A percentile compares a stretch with the other conserved stretches of the same genome.
Conservation (phyloP, 2,329 filamentous ascomycete genomes). For the Juglanconis juglandina region DNA sequence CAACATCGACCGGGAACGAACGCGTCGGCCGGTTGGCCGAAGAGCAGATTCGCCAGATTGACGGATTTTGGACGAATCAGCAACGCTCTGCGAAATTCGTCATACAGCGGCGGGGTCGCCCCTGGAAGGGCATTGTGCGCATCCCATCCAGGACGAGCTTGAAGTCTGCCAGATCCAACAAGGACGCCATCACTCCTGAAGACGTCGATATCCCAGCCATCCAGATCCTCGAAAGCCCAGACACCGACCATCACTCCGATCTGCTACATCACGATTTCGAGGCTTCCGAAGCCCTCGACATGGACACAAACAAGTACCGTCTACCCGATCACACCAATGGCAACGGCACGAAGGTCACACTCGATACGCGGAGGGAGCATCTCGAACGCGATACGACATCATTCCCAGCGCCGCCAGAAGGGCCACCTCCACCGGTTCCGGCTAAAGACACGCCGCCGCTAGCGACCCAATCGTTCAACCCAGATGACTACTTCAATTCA, state of each 20-base stretch:
- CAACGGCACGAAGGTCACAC: slow-evolving; percentile 63
- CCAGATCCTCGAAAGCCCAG: slow-evolving; percentile 28
- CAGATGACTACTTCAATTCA: slow-evolving; percentile 64
- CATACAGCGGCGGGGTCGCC: slow-evolving; percentile 64
- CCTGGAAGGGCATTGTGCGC: slow-evolving; percentile 66
- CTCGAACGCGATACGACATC: slow-evolving; percentile 47
- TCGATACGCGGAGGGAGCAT: slow-evolving; percentile 56
- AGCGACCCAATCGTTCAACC: slow-evolving; percentile 35
- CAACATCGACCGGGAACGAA: slow-evolving; percentile 35
- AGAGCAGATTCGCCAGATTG: slow-evolving; percentile 65
- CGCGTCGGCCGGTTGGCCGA: slow-evolving; percentile 67
- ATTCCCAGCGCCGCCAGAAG: slow-evolving; percentile 35
- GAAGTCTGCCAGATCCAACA: slow-evolving; percentile 20
- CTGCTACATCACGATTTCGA: slow-evolving; percentile 49
- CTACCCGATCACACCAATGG: slow-evolving; percentile 67
- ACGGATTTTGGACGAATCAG: slow-evolving; percentile 53
- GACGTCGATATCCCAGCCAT: slow-evolving; percentile 20
- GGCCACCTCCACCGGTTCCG: slow-evolving; percentile 37
- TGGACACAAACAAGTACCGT: slow-evolving; percentile 73
- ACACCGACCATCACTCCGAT: slow-evolving; percentile 29
- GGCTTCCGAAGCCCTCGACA: slow-evolving; percentile 49
- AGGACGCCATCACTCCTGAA: slow-evolving; percentile 18
- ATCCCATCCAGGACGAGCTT: slow-evolving; percentile 38
- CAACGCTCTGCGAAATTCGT: slow-evolving; percentile 46
- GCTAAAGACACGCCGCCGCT: slow-evolving; percentile 50